Percentiles rank a stretch among this genome's conserved stretches.
phyloP scores from a whole-genome alignment of 768 basidiomycete species.

The Boletus rubroflammeus region DNA sequence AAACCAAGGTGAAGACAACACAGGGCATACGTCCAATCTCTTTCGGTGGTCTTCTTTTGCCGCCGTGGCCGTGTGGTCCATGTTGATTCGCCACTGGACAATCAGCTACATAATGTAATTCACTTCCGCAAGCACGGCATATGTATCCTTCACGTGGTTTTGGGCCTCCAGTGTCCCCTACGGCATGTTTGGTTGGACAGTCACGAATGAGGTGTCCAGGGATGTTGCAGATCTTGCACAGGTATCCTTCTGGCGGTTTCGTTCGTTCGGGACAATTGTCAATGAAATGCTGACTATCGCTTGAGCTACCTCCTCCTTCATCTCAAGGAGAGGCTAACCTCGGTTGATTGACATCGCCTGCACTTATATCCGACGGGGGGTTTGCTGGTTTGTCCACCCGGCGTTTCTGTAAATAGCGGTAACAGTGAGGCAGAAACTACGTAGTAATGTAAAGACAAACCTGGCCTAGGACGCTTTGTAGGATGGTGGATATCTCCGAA shows the following conservation, averaged over 20 bases:
- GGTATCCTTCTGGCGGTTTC: constrained; percentile 78
- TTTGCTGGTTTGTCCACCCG: constrained; percentile 45
- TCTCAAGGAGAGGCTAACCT: constrained; percentile 42
- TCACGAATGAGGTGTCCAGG: constrained; percentile 85
- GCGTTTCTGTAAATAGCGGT: constrained; percentile 8
- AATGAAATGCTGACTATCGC: constrained; percentile 60
- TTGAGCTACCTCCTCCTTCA: constrained; percentile 1
- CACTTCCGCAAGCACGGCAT: constrained; percentile 88
- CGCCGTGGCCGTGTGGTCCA: constrained; percentile 28
- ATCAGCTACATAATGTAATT: constrained; percentile 82
- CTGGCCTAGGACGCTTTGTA: constrained; percentile 53
- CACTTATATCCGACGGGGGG: constrained; percentile 76
- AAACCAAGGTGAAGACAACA: not conserved
- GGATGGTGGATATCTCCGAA: constrained; percentile 62
- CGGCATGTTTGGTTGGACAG: constrained; percentile 75
- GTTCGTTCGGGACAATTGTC: constrained; percentile 70
- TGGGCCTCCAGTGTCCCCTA: constrained; percentile 78
- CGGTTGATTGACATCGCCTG: constrained; percentile 68
- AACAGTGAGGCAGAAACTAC: not conserved
- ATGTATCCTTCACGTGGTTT: constrained; percentile 85
- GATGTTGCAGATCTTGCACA: constrained; percentile 85
- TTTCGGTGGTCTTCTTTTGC: constrained; percentile 54
- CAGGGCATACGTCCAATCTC: constrained; percentile 79
- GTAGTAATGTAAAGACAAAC: constrained; percentile 33
- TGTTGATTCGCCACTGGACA: constrained; percentile 69